phyloP scores from a whole-genome alignment of 2,329 filamentous ascomycete genomes.

The Rhynchosporium secalis region DNA sequence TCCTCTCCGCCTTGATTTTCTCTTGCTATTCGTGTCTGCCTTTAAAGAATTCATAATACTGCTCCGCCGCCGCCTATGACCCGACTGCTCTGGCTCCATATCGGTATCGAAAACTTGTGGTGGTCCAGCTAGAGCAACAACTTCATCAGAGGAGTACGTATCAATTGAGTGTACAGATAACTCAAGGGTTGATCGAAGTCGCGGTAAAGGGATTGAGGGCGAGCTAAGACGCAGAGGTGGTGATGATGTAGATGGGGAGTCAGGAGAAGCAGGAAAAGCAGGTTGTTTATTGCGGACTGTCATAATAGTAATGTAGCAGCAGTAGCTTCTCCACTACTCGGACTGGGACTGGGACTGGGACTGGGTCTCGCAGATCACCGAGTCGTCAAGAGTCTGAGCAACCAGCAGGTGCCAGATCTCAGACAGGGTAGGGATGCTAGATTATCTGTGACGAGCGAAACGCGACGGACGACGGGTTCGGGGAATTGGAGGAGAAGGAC shows the following conservation, averaged over 20 bases:
- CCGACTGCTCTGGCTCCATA: conserved; percentile 35
- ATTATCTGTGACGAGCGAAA: conserved; percentile 7
- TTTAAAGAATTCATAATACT: conserved; percentile 37
- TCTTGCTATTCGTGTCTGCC: conserved; percentile 12
- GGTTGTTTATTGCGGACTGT: conserved; percentile 1
- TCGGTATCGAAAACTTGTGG: conserved; percentile 25
- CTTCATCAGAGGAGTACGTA: conserved; percentile 32
- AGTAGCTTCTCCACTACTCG: conserved; percentile 4
- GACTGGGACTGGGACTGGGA: not conserved
- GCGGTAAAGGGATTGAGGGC: conserved; percentile 11
- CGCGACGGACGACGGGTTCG: not conserved
- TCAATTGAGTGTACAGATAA: conserved; percentile 22
- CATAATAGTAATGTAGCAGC: not conserved
- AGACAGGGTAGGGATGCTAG: conserved; percentile 13
- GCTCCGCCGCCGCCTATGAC: conserved; percentile 39
- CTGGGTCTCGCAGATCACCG: conserved; percentile 11
- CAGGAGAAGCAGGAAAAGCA: conserved; percentile 8
- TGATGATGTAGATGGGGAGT: not conserved
- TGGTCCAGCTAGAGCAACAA: conserved; percentile 28
- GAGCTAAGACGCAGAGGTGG: conserved; percentile 6
- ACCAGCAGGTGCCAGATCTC: not conserved
- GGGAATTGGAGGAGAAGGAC: not conserved
- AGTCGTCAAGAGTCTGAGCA: conserved; percentile 10
- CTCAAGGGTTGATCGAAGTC: conserved; percentile 25
- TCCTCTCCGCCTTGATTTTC: conserved; percentile 21